A percentile compares a stretch with the other conserved stretches of the same genome.
phyloP scores from a whole-genome alignment of 371 early-diverging fungal species.

The Funneliformis caledonium region DNA sequence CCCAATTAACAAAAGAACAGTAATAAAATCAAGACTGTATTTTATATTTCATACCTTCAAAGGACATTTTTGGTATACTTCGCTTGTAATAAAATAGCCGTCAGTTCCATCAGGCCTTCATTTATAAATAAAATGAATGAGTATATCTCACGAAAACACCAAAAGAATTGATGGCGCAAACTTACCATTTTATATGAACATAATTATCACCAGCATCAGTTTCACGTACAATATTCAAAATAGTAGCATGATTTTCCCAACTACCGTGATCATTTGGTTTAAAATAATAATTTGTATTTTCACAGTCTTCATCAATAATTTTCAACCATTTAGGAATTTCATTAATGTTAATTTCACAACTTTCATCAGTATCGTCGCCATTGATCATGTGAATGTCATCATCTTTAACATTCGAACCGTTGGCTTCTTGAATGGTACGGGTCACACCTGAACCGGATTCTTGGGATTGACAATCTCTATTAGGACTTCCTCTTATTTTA shows the following conservation, averaged over 20 bases:
- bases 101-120: background rate
- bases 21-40: no score
- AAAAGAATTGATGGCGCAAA: background rate
- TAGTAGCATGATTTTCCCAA: background rate
- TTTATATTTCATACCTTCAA: background rate
- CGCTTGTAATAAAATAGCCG: background rate
- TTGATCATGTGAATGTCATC: background rate
- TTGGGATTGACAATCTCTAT: background rate
- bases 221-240: background rate
- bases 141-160: background rate
- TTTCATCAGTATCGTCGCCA: background rate
- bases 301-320: background rate
- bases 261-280: background rate
- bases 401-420: background rate
- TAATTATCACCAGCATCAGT: background rate
- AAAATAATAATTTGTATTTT: background rate
- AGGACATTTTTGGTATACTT: background rate
- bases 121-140: background rate
- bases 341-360: background rate
- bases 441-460: background rate
- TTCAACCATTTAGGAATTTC: background rate
- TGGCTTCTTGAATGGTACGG: background rate
- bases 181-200: background rate
- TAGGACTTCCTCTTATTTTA: background rate
- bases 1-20: no score